phyloP scores from a whole-genome alignment of 2,329 filamentous ascomycete genomes.

The Cryphonectria radicalis region DNA sequence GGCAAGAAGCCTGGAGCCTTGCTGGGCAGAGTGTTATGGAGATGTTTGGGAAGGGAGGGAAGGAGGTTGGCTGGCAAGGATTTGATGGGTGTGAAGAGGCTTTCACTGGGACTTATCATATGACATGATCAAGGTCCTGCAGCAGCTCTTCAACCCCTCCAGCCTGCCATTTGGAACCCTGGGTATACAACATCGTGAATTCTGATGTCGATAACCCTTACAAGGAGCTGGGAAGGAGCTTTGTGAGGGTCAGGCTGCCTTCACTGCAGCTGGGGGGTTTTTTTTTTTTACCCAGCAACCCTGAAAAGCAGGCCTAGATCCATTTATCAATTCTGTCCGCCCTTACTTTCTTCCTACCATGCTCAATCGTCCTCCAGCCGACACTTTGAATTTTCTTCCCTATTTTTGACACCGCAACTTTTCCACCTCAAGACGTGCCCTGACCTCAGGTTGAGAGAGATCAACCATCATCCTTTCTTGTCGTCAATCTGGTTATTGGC shows the following conservation, averaged over 20 bases:
- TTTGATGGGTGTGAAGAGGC: not conserved
- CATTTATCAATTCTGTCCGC: not conserved
- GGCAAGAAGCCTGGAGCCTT: not conserved
- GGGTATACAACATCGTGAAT: not conserved
- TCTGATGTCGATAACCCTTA: not conserved
- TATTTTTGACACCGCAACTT: not conserved
- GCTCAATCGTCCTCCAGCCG: not conserved
- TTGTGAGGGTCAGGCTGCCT: not conserved
- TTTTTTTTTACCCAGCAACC: not conserved
- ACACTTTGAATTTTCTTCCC: not conserved
- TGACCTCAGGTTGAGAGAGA: slow-evolving; percentile 8
- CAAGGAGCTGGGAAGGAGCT: not conserved
- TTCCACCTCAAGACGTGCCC: not conserved
- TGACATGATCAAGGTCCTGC: not conserved
- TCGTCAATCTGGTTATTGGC: slow-evolving; percentile 21
- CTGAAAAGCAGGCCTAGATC: not conserved
- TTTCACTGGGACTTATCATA: not conserved
- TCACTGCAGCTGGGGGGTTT: not conserved
- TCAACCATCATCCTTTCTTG: slow-evolving; percentile 22
- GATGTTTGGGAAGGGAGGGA: not conserved
- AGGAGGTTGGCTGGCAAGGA: not conserved
- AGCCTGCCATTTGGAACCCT: not conserved
- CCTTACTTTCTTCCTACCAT: not conserved
- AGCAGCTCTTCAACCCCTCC: not conserved
- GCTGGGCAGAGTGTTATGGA: not conserved